Conservation (phyloP, 257 asterid species). For the Thymus quinquecostatus region DNA sequence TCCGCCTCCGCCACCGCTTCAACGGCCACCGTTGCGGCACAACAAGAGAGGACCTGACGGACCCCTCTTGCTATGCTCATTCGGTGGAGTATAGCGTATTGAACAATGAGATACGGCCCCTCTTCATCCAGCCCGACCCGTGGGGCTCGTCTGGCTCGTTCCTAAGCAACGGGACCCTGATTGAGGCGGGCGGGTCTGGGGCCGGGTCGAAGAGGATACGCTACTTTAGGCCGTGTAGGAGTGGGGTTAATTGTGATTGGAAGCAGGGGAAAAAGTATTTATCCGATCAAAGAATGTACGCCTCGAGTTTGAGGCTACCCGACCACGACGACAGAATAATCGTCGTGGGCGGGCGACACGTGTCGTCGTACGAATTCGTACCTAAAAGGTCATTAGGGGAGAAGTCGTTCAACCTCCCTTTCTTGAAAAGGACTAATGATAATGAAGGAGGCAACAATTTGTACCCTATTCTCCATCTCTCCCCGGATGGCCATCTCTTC, state of each 20-base stretch:
- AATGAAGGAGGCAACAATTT: conserved; percentile 43
- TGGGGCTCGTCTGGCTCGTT: conserved; percentile 68
- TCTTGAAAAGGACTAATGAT: conserved; percentile 47
- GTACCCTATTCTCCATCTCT: conserved; percentile 71
- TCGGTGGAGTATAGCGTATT: conserved; percentile 58
- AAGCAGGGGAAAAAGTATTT: conserved; percentile 34
- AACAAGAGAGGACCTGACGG: conserved; percentile 28
- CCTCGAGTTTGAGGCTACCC: conserved; percentile 53
- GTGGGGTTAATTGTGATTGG: conserved; percentile 55
- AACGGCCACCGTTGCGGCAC: conserved; percentile 46
- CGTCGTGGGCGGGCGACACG: conserved; percentile 55
- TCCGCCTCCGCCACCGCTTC: conserved; percentile 37
- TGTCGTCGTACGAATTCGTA: conserved; percentile 56
- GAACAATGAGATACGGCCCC: conserved; percentile 51
- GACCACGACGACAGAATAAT: conserved; percentile 51
- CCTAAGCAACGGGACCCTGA: conserved; percentile 54
- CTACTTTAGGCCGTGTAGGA: conserved; percentile 44
- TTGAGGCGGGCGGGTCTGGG: conserved; percentile 57
- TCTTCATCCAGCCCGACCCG: conserved; percentile 45
- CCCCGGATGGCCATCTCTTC: conserved; percentile 63
- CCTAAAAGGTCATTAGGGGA: conserved; percentile 37
- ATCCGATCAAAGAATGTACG: conserved; percentile 48
- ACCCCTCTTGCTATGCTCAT: conserved; percentile 59
- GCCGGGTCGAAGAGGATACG: conserved; percentile 46
- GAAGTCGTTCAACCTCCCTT: conserved; percentile 44